These are phyloP conservation scores for Aeschynomene evenia DNA, from an alignment of 306 rosid genomes.

Conservation along the genomic window DNA sequence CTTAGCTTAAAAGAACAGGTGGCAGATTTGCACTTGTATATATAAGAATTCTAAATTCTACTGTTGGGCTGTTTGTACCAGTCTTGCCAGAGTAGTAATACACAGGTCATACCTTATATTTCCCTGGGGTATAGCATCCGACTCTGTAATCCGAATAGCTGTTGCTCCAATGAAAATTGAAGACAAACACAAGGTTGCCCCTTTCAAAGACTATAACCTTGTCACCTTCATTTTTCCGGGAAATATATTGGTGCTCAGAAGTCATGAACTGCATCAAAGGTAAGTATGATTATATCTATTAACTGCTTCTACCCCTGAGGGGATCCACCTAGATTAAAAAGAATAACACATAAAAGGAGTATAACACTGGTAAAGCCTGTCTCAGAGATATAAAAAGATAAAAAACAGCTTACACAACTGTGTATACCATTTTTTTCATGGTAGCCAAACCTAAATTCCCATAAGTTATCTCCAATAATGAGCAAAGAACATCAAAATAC, in stretches of 20 bases:
- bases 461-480: slow-evolving; percentile 7
- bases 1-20: not conserved
- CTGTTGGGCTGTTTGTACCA: not conserved
- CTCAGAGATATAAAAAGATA: slow-evolving; percentile 22
- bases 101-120: slow-evolving; percentile 65
- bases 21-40: slow-evolving; percentile 5
- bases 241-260: slow-evolving; percentile 79
- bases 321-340: slow-evolving; percentile 10
- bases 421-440: not conserved
- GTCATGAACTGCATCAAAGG: slow-evolving; percentile 85
- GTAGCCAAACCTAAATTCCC: slow-evolving; percentile 16
- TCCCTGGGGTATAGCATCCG: slow-evolving; percentile 88
- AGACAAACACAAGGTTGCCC: slow-evolving; percentile 81
- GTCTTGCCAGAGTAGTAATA: slow-evolving; percentile 15
- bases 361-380: slow-evolving; percentile 12
- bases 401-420: not conserved
- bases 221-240: slow-evolving; percentile 79
- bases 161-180: slow-evolving; percentile 89
- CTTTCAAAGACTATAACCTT: slow-evolving; percentile 75
- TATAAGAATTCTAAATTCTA: not conserved
- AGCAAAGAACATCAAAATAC: slow-evolving; percentile 19
- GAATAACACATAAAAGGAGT: not conserved
- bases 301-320: not conserved
- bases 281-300: slow-evolving; percentile 29
- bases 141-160: slow-evolving; percentile 82